phyloP scores from a whole-genome alignment of 768 basidiomycete genomes.

The Mycena metata region DNA sequence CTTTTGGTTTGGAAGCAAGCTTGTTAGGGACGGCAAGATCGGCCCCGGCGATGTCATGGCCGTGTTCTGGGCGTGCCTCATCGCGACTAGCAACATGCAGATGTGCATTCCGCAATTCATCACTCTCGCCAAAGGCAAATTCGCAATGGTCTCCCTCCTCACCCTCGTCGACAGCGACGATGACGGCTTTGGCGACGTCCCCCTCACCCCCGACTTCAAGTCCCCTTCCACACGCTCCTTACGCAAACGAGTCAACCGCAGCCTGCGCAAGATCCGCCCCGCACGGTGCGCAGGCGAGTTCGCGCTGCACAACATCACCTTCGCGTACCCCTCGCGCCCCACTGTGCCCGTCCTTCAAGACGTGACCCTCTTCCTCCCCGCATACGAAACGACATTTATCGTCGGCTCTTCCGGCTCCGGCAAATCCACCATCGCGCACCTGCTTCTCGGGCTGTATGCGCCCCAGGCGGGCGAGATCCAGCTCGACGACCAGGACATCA shows the following conservation, averaged over 20 bases:
- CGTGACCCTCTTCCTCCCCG: constrained; percentile 77
- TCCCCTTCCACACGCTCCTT: constrained; percentile 36
- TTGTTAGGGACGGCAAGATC: constrained; percentile 72
- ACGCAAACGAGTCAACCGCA: constrained; percentile 32
- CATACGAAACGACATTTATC: constrained; percentile 81
- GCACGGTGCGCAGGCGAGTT: constrained; percentile 72
- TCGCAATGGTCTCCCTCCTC: constrained; percentile 71
- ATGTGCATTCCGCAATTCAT: constrained; percentile 76
- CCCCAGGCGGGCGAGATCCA: constrained; percentile 68
- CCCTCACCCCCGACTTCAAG: constrained; percentile 25
- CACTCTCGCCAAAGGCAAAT: constrained; percentile 75
- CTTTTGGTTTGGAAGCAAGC: constrained; percentile 85
- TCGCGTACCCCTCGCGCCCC: constrained; percentile 82
- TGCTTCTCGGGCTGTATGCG: constrained; percentile 76
- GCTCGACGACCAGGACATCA: constrained; percentile 77
- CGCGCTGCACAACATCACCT: constrained; percentile 69
- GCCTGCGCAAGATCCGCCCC: constrained; percentile 69
- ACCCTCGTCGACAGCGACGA: constrained; percentile 59
- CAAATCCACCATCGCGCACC: constrained; percentile 81
- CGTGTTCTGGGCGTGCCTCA: constrained; percentile 87
- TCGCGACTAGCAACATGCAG: constrained; percentile 79
- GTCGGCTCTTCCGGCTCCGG: constrained; percentile 86
- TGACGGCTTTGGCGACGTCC: constrained; percentile 33
- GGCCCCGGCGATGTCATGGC: constrained; percentile 77
- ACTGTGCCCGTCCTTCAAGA: constrained; percentile 68